A percentile compares a stretch with the other conserved stretches of the same genome.
Conservation (phyloP, 257 asterid genomes). For the Cordia subcordata region DNA sequence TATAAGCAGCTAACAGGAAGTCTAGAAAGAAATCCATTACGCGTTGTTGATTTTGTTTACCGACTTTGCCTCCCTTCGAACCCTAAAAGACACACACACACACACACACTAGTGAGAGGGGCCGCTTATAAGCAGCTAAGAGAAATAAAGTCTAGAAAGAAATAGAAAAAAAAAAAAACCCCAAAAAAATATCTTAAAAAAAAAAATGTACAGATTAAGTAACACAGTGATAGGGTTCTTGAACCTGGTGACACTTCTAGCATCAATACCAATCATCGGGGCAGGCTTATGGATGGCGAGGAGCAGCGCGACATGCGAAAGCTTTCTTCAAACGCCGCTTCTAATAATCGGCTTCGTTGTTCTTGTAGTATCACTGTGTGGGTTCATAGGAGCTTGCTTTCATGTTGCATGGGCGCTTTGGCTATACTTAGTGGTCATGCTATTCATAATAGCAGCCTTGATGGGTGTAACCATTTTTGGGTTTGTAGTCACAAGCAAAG, state of each 20-base stretch:
- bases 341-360: constrained; percentile 66
- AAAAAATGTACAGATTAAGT: constrained; percentile 66
- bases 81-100: not conserved
- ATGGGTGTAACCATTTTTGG: constrained; percentile 77
- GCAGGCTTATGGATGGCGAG: constrained; percentile 92
- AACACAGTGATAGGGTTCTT: constrained; percentile 86
- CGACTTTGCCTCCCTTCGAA: not conserved
- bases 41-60: too few species aligned
- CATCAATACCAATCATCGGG: constrained; percentile 92
- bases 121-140: too few species aligned
- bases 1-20: too few species aligned
- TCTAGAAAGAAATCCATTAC: too few species aligned
- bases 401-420: constrained; percentile 91
- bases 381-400: constrained; percentile 91
- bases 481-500: constrained; percentile 67
- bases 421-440: constrained; percentile 72
- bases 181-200: too few species aligned
- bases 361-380: constrained; percentile 66
- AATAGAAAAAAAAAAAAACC: too few species aligned
- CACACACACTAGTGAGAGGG: too few species aligned
- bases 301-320: constrained; percentile 81
- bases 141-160: too few species aligned
- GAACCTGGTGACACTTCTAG: constrained; percentile 79
- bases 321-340: constrained; percentile 86
- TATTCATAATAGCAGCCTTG: constrained; percentile 60